Evolutionary conservation across 148 eudicot species (phyloP).

Genomic region (Cornus suecica): DNA sequence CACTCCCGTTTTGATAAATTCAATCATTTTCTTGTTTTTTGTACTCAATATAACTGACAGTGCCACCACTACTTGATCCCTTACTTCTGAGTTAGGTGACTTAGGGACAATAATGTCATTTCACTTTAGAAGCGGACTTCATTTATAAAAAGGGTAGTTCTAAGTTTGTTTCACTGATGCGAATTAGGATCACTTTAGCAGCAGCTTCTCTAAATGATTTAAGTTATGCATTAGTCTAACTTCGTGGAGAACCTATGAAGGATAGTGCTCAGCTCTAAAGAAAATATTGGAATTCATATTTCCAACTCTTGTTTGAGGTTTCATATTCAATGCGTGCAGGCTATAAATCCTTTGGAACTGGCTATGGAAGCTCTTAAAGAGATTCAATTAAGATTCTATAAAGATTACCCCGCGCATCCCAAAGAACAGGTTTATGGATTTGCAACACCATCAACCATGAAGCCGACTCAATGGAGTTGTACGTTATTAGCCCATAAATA

Average conservation of each 20-base stretch:
- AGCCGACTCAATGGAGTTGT: constrained; percentile 99
- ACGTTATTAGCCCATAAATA: constrained; percentile 31
- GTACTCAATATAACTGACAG: too few relatives aligned
- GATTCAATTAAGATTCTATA: constrained; percentile 77
- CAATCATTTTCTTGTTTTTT: too few relatives aligned
- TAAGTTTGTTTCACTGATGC: neutral
- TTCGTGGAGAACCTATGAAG: neutral
- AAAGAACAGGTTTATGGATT: constrained; percentile 77
- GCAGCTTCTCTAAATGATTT: neutral
- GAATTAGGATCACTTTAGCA: neutral
- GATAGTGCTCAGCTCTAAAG: neutral
- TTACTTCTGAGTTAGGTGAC: too few relatives aligned
- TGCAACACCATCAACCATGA: constrained; percentile 98
- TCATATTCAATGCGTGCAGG: constrained; percentile 37
- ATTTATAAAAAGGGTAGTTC: too few relatives aligned
- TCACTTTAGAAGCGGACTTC: too few relatives aligned
- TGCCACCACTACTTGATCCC: too few relatives aligned
- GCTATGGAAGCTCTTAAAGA: constrained; percentile 93
- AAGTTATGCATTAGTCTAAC: constrained; percentile 5
- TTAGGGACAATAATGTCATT: too few relatives aligned
- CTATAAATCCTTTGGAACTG: constrained; percentile 86
- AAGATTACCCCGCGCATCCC: constrained; percentile 82
- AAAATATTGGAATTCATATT: neutral
- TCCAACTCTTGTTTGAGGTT: neutral
- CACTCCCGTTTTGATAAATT: too few relatives aligned